phyloP scores from a whole-genome alignment of 805 yeast genomes.

The Sungouiella thailandica region DNA sequence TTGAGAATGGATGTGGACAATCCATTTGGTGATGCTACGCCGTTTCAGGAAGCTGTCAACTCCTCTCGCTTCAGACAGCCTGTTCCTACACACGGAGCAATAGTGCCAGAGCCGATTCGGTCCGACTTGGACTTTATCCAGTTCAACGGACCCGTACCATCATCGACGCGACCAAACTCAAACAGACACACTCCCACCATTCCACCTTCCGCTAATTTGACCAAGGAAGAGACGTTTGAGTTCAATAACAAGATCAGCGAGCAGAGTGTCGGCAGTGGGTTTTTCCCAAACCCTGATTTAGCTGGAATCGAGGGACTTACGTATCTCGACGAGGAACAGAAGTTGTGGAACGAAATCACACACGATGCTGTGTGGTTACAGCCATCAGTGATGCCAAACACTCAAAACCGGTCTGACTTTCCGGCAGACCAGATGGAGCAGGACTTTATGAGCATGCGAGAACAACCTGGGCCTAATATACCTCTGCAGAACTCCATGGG shows the following conservation, averaged over 20 bases:
- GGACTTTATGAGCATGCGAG: background rate
- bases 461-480: background rate
- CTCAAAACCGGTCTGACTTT: constrained; percentile 1
- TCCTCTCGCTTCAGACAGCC: constrained; percentile 7
- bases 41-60: constrained; percentile 3
- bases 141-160: constrained; percentile 17
- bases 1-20: constrained; percentile 9
- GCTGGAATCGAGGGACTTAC: constrained; percentile 42
- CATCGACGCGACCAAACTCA: constrained; percentile 14
- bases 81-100: constrained; percentile 8
- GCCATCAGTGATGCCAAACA: constrained; percentile 11
- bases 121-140: constrained; percentile 23
- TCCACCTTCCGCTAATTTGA: constrained; percentile 15
- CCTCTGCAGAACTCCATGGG: constrained; percentile 6
- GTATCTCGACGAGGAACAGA: constrained; percentile 38
- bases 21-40: constrained; percentile 1
- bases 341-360: constrained; percentile 74
- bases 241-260: constrained; percentile 1
- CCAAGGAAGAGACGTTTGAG: constrained; percentile 10
- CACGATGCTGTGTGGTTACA: constrained; percentile 73
- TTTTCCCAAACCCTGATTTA: constrained; percentile 33
- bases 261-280: constrained; percentile 16
- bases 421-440: background rate
- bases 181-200: constrained; percentile 16
- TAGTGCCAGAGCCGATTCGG: constrained; percentile 15